Evolutionary conservation across 768 basidiomycete species (phyloP).

Genomic region (Leucosporidium creatinivorum): DNA sequence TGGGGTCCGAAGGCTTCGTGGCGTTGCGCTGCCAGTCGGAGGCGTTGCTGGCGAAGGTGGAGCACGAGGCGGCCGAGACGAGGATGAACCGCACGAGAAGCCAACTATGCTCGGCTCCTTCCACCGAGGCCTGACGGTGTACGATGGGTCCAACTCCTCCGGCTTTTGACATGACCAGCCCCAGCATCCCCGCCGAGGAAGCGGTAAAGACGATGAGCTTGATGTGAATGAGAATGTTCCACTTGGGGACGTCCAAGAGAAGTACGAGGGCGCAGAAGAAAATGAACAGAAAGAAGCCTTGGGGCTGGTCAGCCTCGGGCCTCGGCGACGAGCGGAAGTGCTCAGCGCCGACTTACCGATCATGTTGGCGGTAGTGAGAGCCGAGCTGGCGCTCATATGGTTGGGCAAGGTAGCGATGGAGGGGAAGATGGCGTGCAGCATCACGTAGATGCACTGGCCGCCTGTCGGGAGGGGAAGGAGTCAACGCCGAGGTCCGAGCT

Average conservation of each 20-base stretch:
- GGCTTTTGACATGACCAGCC: slow-evolving; percentile 69
- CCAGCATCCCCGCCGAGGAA: slow-evolving; percentile 62
- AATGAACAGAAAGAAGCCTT: slow-evolving; percentile 14
- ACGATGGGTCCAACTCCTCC: slow-evolving; percentile 69
- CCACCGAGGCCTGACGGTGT: slow-evolving; percentile 54
- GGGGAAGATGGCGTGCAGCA: slow-evolving; percentile 70
- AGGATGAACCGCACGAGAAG: slow-evolving; percentile 65
- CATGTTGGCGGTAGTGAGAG: slow-evolving; percentile 28
- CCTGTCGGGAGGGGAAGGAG: slow-evolving; percentile 41
- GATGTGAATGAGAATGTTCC: slow-evolving; percentile 38
- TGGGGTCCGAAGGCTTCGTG: slow-evolving; percentile 25
- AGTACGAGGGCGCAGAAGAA: background rate
- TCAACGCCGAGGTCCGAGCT: too few species aligned
- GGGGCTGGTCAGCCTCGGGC: too few species aligned
- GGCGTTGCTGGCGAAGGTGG: slow-evolving; percentile 38
- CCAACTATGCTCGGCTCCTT: slow-evolving; percentile 66
- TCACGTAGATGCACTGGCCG: slow-evolving; percentile 65
- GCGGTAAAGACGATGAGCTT: slow-evolving; percentile 64
- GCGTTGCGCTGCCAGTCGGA: slow-evolving; percentile 38
- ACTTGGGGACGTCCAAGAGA: slow-evolving; percentile 22
- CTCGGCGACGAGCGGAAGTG: too few species aligned
- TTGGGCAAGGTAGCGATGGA: slow-evolving; percentile 48
- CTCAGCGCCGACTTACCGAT: too few species aligned
- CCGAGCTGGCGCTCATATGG: slow-evolving; percentile 50
- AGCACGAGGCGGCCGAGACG: slow-evolving; percentile 47